Evolutionary conservation across 2,329 filamentous ascomycete genomes (phyloP).

Genomic region (Cercospora nicotianae): DNA sequence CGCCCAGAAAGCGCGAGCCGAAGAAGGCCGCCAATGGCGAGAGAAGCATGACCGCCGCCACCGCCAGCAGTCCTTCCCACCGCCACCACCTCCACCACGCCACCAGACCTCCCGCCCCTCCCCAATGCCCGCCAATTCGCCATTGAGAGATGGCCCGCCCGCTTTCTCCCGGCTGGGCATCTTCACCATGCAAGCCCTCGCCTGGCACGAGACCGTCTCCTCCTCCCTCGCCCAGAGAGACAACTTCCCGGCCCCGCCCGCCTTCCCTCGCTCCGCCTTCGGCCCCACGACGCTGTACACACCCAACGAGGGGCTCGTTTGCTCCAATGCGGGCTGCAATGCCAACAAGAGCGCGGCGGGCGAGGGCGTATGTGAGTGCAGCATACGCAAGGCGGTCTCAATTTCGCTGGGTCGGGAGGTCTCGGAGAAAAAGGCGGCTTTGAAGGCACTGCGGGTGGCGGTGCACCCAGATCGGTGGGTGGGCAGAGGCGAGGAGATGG

Average conservation of each 20-base stretch:
- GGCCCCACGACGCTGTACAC: neutral
- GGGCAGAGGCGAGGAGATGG: slow-evolving; percentile 3
- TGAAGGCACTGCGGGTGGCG: slow-evolving; percentile 4
- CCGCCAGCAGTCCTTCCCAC: neutral
- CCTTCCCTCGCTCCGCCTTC: neutral
- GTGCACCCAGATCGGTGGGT: slow-evolving; percentile 13
- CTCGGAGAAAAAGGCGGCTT: neutral
- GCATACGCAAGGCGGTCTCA: neutral
- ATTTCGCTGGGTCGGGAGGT: neutral
- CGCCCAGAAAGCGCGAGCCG: neutral
- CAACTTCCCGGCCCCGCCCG: neutral
- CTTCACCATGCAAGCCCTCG: neutral
- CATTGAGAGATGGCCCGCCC: neutral
- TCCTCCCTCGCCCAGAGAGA: neutral
- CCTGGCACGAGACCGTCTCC: neutral
- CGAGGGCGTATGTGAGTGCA: neutral
- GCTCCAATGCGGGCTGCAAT: neutral
- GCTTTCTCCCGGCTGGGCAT: neutral
- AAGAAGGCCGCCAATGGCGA: neutral
- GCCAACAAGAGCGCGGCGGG: neutral
- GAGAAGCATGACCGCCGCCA: neutral
- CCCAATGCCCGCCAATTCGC: neutral
- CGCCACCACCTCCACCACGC: neutral
- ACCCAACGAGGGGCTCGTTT: neutral
- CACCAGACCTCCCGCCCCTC: neutral